These are phyloP conservation scores for Alternaria sp. DNA, from an alignment of 2,329 filamentous ascomycete species.

Conservation along the genomic window DNA sequence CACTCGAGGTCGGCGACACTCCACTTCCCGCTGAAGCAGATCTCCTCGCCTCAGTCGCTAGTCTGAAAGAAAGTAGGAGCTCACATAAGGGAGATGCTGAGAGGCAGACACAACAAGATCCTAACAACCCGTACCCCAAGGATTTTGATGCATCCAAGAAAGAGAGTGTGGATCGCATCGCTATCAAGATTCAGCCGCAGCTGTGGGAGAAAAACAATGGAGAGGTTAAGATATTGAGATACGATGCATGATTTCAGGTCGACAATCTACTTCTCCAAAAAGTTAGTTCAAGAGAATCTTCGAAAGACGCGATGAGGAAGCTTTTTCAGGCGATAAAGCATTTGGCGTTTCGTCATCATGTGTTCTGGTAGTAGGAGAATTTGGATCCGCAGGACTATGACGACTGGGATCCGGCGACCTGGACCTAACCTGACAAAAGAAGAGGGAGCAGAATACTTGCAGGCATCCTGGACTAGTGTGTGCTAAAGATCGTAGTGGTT, in stretches of 20 bases:
- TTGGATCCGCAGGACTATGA: too few relatives aligned
- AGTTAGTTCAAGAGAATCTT: background rate
- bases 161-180: background rate
- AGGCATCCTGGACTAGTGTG: background rate
- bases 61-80: background rate
- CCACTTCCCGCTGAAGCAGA: background rate
- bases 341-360: too few relatives aligned
- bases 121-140: background rate
- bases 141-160: too few relatives aligned
- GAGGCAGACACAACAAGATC: too few relatives aligned
- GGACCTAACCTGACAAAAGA: fast-evolving
- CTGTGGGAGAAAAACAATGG: background rate
- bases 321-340: too few relatives aligned
- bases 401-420: too few relatives aligned
- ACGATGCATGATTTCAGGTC: background rate
- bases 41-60: background rate
- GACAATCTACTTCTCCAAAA: background rate
- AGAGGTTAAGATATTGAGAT: background rate
- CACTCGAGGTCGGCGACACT: background rate
- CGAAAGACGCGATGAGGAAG: background rate
- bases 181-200: background rate
- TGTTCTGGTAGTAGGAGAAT: too few relatives aligned
- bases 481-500: background rate
- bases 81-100: too few relatives aligned
- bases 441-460: fast-evolving